These are phyloP conservation scores for Verbascum thapsus DNA, from an alignment of 257 asterid genomes.

Conservation along the genomic window DNA sequence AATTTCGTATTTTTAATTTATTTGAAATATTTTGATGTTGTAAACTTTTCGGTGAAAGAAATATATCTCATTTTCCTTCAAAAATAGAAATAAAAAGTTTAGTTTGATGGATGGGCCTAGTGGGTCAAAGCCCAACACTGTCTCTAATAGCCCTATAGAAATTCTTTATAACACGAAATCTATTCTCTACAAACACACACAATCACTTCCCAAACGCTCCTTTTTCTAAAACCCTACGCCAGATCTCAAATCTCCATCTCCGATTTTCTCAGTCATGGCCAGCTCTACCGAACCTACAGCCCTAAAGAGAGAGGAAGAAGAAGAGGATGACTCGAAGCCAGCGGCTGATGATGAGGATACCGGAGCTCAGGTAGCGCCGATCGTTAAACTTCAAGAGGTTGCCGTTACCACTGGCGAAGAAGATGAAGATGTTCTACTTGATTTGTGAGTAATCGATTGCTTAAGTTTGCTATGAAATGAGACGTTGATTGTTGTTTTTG, in stretches of 20 bases:
- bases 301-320: constrained; percentile 45
- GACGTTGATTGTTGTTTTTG: not conserved
- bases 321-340: constrained; percentile 42
- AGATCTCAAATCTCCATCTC: constrained; percentile 29
- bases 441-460: constrained; percentile 45
- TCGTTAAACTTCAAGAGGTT: constrained; percentile 65
- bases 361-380: constrained; percentile 77
- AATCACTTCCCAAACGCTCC: not conserved
- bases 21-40: too few species aligned
- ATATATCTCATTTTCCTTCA: too few species aligned
- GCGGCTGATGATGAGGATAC: constrained; percentile 72
- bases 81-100: too few species aligned
- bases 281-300: constrained; percentile 37
- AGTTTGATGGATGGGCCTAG: constrained; percentile 10
- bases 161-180: not conserved
- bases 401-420: constrained; percentile 82
- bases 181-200: too few species aligned
- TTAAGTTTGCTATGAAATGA: not conserved
- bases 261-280: constrained; percentile 40
- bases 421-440: constrained; percentile 66
- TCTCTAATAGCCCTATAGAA: not conserved
- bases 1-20: too few species aligned
- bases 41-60: too few species aligned
- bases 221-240: constrained; percentile 31
- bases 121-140: not conserved